Percentiles rank a stretch among this genome's conserved stretches.
Conservation (phyloP, 2,329 filamentous ascomycete genomes). For the Xylariaceae sp. region DNA sequence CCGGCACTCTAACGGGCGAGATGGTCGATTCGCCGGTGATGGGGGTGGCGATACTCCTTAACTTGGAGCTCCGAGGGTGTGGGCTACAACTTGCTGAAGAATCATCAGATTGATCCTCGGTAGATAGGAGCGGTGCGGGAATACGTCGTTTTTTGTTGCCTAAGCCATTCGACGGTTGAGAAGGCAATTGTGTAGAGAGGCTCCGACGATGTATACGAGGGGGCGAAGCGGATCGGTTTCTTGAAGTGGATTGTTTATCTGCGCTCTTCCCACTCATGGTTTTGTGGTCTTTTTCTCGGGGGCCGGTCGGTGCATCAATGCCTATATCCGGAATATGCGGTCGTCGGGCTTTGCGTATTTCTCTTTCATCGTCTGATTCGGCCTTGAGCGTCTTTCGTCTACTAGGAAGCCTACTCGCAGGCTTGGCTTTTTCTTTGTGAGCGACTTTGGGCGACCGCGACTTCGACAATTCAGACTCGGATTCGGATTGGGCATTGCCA, state of each 20-base stretch:
- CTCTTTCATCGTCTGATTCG: conserved; percentile 54
- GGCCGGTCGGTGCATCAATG: conserved; percentile 32
- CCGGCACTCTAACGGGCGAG: conserved; percentile 61
- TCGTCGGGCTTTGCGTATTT: conserved; percentile 49
- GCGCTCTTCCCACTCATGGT: conserved; percentile 30
- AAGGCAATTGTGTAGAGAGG: conserved; percentile 56
- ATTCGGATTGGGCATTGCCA: conserved; percentile 41
- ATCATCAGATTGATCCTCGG: conserved; percentile 63
- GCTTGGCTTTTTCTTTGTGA: conserved; percentile 44
- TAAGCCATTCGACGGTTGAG: conserved; percentile 49
- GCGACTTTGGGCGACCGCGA: conserved; percentile 41
- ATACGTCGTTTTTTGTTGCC: conserved; percentile 56
- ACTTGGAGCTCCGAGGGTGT: conserved; percentile 52
- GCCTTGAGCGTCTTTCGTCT: conserved; percentile 50
- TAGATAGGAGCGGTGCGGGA: conserved; percentile 55
- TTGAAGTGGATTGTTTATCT: conserved; percentile 28
- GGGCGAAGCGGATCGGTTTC: conserved; percentile 54
- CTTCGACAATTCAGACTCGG: conserved; percentile 50
- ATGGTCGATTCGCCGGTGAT: conserved; percentile 54
- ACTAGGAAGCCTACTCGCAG: conserved; percentile 42
- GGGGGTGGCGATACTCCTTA: conserved; percentile 51
- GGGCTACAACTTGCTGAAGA: conserved; percentile 57
- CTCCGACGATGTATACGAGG: conserved; percentile 57
- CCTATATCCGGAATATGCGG: conserved; percentile 45
- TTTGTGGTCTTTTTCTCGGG: conserved; percentile 32